Evolutionary conservation across 306 rosid species (phyloP).

Genomic region (Geum urbanum): DNA sequence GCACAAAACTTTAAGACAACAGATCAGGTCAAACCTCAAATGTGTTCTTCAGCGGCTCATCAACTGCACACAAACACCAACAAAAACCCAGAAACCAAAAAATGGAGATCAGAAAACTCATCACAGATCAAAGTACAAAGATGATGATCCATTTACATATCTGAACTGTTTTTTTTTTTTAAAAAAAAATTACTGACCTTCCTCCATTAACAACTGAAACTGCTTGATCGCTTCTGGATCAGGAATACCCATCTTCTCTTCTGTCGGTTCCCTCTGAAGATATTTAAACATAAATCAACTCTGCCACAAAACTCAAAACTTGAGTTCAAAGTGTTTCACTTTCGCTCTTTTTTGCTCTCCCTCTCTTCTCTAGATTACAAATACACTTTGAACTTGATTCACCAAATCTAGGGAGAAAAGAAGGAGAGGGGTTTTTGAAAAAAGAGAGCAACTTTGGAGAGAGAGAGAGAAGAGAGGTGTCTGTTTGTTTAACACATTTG

Average conservation of each 20-base stretch:
- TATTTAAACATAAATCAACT: slow-evolving; percentile 12
- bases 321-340: slow-evolving; percentile 24
- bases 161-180: slow-evolving; percentile 3
- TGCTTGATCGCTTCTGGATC: slow-evolving; percentile 76
- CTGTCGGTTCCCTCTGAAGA: slow-evolving; percentile 11
- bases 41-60: slow-evolving; percentile 59
- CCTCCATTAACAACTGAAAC: slow-evolving; percentile 56
- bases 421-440: slow-evolving; percentile 9
- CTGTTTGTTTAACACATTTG: neutral
- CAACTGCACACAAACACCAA: slow-evolving; percentile 41
- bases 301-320: neutral
- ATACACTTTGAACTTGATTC: slow-evolving; percentile 4
- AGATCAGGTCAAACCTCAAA: slow-evolving; percentile 61
- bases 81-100: neutral
- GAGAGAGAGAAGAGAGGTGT: neutral
- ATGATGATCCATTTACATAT: slow-evolving; percentile 12
- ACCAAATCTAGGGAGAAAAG: slow-evolving; percentile 15
- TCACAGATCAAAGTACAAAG: slow-evolving; percentile 27
- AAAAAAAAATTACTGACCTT: slow-evolving; percentile 47
- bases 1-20: slow-evolving; percentile 8
- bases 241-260: slow-evolving; percentile 50
- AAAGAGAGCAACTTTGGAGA: neutral
- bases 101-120: neutral
- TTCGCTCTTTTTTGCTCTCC: slow-evolving; percentile 11
- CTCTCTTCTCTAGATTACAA: slow-evolving; percentile 19